Conservation (phyloP, 2,329 filamentous ascomycete genomes). For the Pleurostoma richardsiae region DNA sequence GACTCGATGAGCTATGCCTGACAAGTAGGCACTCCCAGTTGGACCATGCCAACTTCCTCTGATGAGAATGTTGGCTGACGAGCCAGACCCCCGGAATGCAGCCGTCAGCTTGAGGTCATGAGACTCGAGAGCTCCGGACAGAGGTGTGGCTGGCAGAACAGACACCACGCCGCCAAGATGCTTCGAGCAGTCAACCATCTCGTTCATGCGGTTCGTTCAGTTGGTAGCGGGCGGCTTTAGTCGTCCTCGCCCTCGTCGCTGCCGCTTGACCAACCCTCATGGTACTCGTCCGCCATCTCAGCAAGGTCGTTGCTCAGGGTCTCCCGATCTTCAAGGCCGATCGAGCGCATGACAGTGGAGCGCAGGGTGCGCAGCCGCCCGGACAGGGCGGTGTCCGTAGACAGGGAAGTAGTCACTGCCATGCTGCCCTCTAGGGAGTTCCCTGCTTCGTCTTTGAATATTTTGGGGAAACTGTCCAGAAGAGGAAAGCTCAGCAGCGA, state of each 20-base stretch:
- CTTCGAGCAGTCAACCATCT: too few species aligned
- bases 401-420: constrained; percentile 55
- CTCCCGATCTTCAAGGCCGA: constrained; percentile 77
- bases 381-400: constrained; percentile 71
- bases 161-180: too few species aligned
- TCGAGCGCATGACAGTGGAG: constrained; percentile 54
- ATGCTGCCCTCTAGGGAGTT: constrained; percentile 32
- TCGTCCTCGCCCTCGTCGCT: constrained; percentile 67
- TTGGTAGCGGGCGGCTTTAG: constrained; percentile 1
- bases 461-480: constrained; percentile 76
- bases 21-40: too few species aligned
- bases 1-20: too few species aligned
- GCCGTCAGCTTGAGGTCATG: too few species aligned
- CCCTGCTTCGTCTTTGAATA: constrained; percentile 50
- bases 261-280: constrained; percentile 80
- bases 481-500: constrained; percentile 64
- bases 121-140: too few species aligned
- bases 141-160: too few species aligned
- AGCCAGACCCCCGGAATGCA: too few species aligned
- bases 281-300: constrained; percentile 81
- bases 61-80: too few species aligned
- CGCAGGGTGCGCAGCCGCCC: constrained; percentile 63
- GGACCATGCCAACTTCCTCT: too few species aligned
- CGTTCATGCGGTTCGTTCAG: too few species aligned
- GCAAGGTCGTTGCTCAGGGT: constrained; percentile 74